phyloP scores from a whole-genome alignment of 805 yeast genomes.

The Candida coleopterorum region DNA sequence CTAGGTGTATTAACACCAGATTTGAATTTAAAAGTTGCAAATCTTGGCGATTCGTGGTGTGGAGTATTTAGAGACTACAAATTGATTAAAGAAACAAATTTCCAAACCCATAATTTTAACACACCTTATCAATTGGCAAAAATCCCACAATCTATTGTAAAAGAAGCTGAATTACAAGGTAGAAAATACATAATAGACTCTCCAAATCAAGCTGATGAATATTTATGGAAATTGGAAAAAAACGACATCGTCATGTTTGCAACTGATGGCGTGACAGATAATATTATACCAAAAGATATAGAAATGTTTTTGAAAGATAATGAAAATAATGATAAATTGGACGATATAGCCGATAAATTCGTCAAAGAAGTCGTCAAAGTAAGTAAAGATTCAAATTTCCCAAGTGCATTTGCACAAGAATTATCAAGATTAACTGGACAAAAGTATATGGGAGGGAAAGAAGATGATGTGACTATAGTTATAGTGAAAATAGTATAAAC shows the following conservation, averaged over 20 bases:
- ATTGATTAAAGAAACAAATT: constrained; percentile 60
- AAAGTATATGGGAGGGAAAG: constrained; percentile 84
- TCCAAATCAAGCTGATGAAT: constrained; percentile 66
- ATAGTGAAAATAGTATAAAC: constrained; percentile 51
- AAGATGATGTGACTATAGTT: constrained; percentile 88
- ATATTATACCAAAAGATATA: constrained; percentile 68
- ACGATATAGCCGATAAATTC: constrained; percentile 47
- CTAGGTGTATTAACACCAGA: constrained; percentile 63
- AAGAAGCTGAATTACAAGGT: constrained; percentile 50
- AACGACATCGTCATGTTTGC: constrained; percentile 81
- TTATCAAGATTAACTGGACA: constrained; percentile 61
- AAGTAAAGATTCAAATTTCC: constrained; percentile 67
- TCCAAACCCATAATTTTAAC: constrained; percentile 83
- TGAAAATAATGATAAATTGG: constrained; percentile 25
- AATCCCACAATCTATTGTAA: constrained; percentile 59
- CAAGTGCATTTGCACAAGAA: constrained; percentile 84
- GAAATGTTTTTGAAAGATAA: constrained; percentile 61
- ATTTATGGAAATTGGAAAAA: constrained; percentile 57
- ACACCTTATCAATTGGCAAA: constrained; percentile 90
- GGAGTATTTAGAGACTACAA: constrained; percentile 69
- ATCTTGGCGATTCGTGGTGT: constrained; percentile 94
- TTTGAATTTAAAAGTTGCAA: constrained; percentile 61
- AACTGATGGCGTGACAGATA: constrained; percentile 93
- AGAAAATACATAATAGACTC: constrained; percentile 64
- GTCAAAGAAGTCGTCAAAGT: constrained; percentile 64